A percentile compares a stretch with the other conserved stretches of the same genome.
Evolutionary conservation across 306 rosid species (phyloP).

Genomic region (Castanea sativa): DNA sequence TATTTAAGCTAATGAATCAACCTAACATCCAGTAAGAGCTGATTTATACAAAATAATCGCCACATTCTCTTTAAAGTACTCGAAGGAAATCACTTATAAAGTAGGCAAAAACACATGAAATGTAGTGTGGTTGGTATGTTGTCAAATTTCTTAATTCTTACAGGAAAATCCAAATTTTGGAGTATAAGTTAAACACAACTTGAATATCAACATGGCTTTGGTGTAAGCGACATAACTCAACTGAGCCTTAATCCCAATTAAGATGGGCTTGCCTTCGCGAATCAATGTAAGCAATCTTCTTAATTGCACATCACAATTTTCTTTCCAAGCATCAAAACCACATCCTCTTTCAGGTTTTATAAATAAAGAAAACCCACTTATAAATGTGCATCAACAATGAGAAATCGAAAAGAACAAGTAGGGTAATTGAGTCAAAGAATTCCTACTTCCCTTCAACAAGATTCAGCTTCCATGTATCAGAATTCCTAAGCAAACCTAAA

Average conservation of each 20-base stretch:
- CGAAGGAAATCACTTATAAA: not conserved
- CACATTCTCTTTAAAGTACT: not conserved
- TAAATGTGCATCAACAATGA: not conserved
- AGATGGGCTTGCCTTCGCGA: too few relatives aligned
- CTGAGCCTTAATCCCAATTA: too few relatives aligned
- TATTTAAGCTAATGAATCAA: not conserved
- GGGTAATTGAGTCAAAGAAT: not conserved
- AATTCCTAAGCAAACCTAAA: not conserved
- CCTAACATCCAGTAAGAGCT: not conserved
- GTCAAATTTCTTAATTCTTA: not conserved
- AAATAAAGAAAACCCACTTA: not conserved
- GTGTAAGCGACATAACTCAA: too few relatives aligned
- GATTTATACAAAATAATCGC: not conserved
- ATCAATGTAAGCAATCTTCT: not conserved
- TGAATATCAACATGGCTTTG: not conserved
- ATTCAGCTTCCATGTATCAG: not conserved
- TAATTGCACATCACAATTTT: not conserved
- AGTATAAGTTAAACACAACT: not conserved
- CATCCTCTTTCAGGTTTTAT: not conserved
- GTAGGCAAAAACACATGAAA: not conserved
- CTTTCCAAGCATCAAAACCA: not conserved
- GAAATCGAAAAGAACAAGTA: not conserved
- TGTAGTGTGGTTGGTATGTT: not conserved
- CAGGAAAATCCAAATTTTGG: not conserved
- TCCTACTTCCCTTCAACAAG: not conserved